These are phyloP conservation scores for Annulohypoxylon stygium DNA, from an alignment of 495 filamentous ascomycete genomes.

Conservation along the genomic window DNA sequence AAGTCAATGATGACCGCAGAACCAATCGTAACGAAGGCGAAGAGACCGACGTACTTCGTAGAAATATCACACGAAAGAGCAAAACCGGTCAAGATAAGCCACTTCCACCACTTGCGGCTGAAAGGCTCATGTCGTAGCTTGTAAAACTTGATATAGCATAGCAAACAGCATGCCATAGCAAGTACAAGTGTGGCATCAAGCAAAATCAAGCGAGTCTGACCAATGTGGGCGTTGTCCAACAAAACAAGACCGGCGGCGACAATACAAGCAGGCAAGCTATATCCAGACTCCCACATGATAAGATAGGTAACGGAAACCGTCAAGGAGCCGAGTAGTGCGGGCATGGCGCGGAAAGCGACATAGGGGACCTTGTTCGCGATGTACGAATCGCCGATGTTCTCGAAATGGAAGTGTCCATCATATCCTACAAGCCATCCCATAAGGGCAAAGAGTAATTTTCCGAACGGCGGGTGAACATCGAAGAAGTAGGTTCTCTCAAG, in stretches of 20 bases:
- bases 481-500: slow-evolving; percentile 99
- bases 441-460: slow-evolving; percentile 88
- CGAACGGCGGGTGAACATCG: slow-evolving; percentile 98
- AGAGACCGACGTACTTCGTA: slow-evolving; percentile 96
- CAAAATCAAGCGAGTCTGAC: slow-evolving; percentile 94
- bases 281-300: slow-evolving; percentile 99
- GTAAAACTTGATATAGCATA: slow-evolving; percentile 97
- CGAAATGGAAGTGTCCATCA: slow-evolving; percentile 96
- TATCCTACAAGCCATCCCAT: slow-evolving; percentile 97
- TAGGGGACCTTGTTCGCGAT: slow-evolving; percentile 97
- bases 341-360: slow-evolving; percentile 93
- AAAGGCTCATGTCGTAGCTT: slow-evolving; percentile 93
- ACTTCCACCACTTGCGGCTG: slow-evolving; percentile 98
- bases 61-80: slow-evolving; percentile 97
- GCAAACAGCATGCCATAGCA: slow-evolving; percentile 92
- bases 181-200: slow-evolving; percentile 94
- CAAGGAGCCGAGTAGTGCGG: slow-evolving; percentile 88
- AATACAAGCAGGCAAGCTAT: slow-evolving; percentile 91
- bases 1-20: slow-evolving; percentile 93
- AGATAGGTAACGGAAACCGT: slow-evolving; percentile 94
- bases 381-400: slow-evolving; percentile 99
- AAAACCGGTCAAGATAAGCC: slow-evolving; percentile 94
- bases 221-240: slow-evolving; percentile 98
- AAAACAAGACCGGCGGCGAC: slow-evolving; percentile 88
- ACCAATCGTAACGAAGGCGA: slow-evolving; percentile 97